phyloP scores from a whole-genome alignment of 2,329 filamentous ascomycete species.

The Lachnellula arida region DNA sequence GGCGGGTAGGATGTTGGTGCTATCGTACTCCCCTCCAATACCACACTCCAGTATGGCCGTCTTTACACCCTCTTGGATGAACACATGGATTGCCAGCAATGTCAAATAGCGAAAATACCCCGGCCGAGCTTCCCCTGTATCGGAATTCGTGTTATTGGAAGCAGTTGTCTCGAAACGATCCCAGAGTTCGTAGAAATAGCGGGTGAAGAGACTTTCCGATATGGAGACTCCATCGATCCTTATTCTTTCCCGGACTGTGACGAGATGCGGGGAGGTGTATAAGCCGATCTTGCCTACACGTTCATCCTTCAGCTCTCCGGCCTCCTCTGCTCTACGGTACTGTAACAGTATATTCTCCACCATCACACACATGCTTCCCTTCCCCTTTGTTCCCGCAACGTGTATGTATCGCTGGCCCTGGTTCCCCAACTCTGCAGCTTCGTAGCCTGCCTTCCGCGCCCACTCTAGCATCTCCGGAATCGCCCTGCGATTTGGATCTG shows the following conservation, averaged over 20 bases:
- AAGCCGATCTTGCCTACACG: slow-evolving; percentile 45
- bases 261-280: slow-evolving; percentile 65
- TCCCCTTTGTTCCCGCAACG: slow-evolving; percentile 90
- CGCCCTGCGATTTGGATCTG: slow-evolving; percentile 20
- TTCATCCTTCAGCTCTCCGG: slow-evolving; percentile 3
- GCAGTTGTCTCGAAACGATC: slow-evolving; percentile 41
- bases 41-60: slow-evolving; percentile 87
- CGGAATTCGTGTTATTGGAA: slow-evolving; percentile 9
- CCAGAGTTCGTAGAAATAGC: slow-evolving; percentile 66
- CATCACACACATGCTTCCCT: slow-evolving; percentile 65
- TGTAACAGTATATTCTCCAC: slow-evolving; percentile 57
- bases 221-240: slow-evolving; percentile 56
- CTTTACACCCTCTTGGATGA: slow-evolving; percentile 68
- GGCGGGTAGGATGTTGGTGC: slow-evolving; percentile 73
- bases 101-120: slow-evolving; percentile 93
- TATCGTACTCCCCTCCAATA: slow-evolving; percentile 89
- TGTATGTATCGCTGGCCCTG: slow-evolving; percentile 53
- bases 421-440: slow-evolving; percentile 18
- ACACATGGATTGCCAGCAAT: slow-evolving; percentile 80
- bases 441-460: slow-evolving; percentile 28
- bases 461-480: slow-evolving; percentile 33
- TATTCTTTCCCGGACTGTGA: slow-evolving; percentile 64
- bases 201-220: slow-evolving; percentile 53
- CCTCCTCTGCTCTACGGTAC: slow-evolving; percentile 35
- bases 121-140: slow-evolving; percentile 51